phyloP scores from a whole-genome alignment of 371 early-diverging fungal species.

The Haplosporangium sp. region DNA sequence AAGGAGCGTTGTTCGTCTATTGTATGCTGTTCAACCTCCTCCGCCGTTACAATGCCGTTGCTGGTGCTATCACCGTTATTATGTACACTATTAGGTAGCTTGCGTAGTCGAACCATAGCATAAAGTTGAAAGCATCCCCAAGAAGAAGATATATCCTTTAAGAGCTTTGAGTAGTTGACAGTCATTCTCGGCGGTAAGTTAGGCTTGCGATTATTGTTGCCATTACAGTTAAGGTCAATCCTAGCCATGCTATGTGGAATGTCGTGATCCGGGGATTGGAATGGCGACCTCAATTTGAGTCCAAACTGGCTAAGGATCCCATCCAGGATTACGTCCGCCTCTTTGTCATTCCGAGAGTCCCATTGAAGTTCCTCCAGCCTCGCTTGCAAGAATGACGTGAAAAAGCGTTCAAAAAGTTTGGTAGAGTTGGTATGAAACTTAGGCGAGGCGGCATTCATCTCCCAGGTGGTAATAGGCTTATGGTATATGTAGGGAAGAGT shows the following conservation, averaged over 20 bases:
- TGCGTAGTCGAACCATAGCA: too few species aligned
- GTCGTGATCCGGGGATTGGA: too few species aligned
- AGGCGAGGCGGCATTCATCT: not conserved
- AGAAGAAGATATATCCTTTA: too few species aligned
- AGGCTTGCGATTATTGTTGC: too few species aligned
- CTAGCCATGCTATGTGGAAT: too few species aligned
- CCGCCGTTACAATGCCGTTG: not conserved
- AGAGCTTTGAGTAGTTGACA: too few species aligned
- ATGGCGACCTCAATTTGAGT: too few species aligned
- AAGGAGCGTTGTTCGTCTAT: not conserved
- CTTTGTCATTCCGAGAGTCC: not conserved
- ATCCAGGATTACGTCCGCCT: not conserved
- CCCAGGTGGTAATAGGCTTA: not conserved
- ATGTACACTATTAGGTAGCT: too few species aligned
- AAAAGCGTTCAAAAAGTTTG: not conserved
- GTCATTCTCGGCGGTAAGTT: not conserved
- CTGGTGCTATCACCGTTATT: not conserved
- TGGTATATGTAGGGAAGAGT: not conserved
- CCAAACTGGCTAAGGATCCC: too few species aligned
- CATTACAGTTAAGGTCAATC: too few species aligned
- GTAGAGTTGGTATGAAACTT: not conserved
- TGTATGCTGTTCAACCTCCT: not conserved
- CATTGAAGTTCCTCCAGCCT: not conserved
- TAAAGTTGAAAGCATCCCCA: too few species aligned
- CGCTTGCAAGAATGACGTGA: not conserved